Evolutionary conservation across 2,329 filamentous ascomycete genomes (phyloP), one percentile per base, ranked within the genome.

Genomic region (Teratosphaeria zuluensis): DNA sequence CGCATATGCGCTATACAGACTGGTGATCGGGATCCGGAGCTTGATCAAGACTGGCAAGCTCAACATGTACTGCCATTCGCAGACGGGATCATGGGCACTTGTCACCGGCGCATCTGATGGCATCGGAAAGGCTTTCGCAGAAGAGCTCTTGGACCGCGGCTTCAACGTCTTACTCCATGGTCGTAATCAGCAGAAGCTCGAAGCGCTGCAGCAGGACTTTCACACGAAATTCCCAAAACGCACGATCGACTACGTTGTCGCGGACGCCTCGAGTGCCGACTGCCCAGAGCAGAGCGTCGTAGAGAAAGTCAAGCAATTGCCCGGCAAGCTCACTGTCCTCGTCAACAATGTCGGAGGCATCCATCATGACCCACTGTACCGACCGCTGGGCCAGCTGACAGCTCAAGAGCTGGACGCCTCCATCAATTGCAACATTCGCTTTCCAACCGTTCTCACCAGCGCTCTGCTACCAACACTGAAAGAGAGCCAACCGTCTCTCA

Each of bases 151-250:
- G 19, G 59, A 63, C 0, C 71, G 70, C 14, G 80, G 80, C 53
- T 84, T 84, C 75, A 80, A 82, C 63, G 74, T 85, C 35, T 72
- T 84, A 16, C 66, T 85, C 8, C 82, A 85, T 61, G 81, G 82
- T n/a, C 78, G 81, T 38, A 81, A 81, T 59, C 61, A 64, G 2
- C 61, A 69, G 3, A 84, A 83, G 63, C 73, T 85, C 2, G 65
- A 74, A 1, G 58, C 58, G 1, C 70, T 80, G n/a, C 66, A 72
- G n/a, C 56, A 66, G 1, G 68, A 75, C 30, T 74, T 84, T 0
- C 61, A 66, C 1, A n/a, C 64, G 0, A 59, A 70, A 8, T 77
- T 75, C 58, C 80, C 81, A 0, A 38, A 62, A 1, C 66, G 70
- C 14, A 66, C 70, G 30, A 75, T 79, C 56, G 70, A 72, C 31